A percentile compares a stretch with the other conserved stretches of the same genome.
Evolutionary conservation across 2,329 filamentous ascomycete genomes (phyloP).

Genomic region (Nemania sp.): DNA sequence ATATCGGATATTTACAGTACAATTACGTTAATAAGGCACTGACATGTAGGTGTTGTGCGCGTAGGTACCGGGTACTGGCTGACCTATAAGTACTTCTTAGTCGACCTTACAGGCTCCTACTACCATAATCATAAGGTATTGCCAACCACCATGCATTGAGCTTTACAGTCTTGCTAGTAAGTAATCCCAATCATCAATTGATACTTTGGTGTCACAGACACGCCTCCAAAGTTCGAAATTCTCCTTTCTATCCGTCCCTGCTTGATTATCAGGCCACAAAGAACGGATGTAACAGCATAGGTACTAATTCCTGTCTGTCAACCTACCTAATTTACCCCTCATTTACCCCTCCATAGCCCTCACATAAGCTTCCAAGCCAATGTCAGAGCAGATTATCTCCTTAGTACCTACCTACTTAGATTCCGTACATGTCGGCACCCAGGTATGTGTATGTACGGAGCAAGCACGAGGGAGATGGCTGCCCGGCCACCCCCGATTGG

Average conservation of each 20-base stretch:
- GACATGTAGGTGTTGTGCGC: too few relatives aligned
- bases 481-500: slow-evolving; percentile 22
- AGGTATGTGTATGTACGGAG: background rate
- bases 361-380: too few relatives aligned
- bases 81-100: background rate
- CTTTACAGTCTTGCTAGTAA: too few relatives aligned
- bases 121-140: background rate
- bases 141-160: background rate
- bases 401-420: too few relatives aligned
- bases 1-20: background rate
- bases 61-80: too few relatives aligned
- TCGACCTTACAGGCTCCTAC: too few relatives aligned
- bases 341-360: slow-evolving; percentile 18
- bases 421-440: too few relatives aligned
- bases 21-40: background rate
- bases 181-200: background rate
- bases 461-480: background rate
- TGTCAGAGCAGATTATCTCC: background rate
- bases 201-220: background rate
- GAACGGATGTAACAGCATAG: background rate
- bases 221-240: background rate
- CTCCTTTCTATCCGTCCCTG: background rate
- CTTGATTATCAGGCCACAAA: slow-evolving; percentile 19
- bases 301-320: too few relatives aligned
- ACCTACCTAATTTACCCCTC: slow-evolving; percentile 23